phyloP scores from a whole-genome alignment of 106 monocot genomes.

The Iris macrosiphon region DNA sequence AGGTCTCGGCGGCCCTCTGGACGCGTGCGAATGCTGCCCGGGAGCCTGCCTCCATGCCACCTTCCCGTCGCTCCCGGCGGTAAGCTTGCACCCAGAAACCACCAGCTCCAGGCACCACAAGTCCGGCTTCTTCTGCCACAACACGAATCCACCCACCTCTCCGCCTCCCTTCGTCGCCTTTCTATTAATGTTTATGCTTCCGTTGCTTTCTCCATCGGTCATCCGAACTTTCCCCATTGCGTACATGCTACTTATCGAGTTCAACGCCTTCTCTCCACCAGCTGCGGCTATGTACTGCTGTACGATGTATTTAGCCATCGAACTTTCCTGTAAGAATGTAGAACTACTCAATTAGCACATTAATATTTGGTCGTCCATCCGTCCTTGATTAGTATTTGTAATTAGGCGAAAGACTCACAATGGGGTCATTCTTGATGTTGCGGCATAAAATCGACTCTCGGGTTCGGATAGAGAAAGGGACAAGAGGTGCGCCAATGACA shows the following conservation, averaged over 20 bases:
- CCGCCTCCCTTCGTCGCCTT: slow-evolving; percentile 5
- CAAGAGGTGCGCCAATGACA: slow-evolving; percentile 73
- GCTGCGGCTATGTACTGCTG: slow-evolving; percentile 76
- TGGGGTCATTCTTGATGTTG: slow-evolving; percentile 43
- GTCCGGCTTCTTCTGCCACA: slow-evolving; percentile 76
- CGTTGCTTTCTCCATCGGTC: slow-evolving; percentile 6
- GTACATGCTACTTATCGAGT: slow-evolving; percentile 60
- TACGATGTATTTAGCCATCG: slow-evolving; percentile 86
- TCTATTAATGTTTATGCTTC: slow-evolving; percentile 3
- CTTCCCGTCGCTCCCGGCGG: slow-evolving; percentile 72
- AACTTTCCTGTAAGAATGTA: slow-evolving; percentile 32
- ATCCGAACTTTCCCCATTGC: slow-evolving; percentile 87
- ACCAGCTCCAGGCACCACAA: slow-evolving; percentile 75
- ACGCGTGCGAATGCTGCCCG: slow-evolving; percentile 55
- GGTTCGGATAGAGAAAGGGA: slow-evolving; percentile 41
- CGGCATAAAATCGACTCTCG: slow-evolving; percentile 5
- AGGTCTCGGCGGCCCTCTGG: slow-evolving; percentile 65
- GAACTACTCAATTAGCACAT: neutral
- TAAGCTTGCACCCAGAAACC: slow-evolving; percentile 59
- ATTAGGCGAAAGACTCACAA: slow-evolving; percentile 28
- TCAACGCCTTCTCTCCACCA: slow-evolving; percentile 60
- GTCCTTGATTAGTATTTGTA: no score
- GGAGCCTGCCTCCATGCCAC: slow-evolving; percentile 76
- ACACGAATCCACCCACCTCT: slow-evolving; percentile 75
- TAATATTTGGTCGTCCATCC: no score